phyloP scores from a whole-genome alignment of 495 filamentous ascomycete genomes.

The Penicillium simplicissimum region DNA sequence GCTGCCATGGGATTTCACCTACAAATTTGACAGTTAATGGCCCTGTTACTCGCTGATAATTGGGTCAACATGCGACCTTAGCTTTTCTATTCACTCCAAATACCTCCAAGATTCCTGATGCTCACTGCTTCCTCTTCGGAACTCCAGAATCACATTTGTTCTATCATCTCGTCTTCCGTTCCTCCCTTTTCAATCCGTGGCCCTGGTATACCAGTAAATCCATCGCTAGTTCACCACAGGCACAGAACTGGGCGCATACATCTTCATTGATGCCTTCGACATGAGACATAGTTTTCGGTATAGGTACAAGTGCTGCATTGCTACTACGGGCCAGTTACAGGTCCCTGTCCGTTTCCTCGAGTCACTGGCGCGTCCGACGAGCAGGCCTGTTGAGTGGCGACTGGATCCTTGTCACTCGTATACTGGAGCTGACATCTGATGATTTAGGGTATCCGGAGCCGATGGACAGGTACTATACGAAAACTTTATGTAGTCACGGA shows the following conservation, averaged over 20 bases:
- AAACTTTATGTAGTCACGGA: not conserved
- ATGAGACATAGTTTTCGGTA: not conserved
- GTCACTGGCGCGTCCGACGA: not conserved
- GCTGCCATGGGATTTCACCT: too few relatives aligned
- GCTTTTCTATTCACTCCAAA: too few relatives aligned
- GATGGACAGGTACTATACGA: not conserved
- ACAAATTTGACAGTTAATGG: too few relatives aligned
- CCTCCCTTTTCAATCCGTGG: too few relatives aligned
- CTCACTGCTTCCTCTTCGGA: too few relatives aligned
- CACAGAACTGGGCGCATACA: not conserved
- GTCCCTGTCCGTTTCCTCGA: not conserved
- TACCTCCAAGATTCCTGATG: too few relatives aligned
- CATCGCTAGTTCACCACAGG: too few relatives aligned
- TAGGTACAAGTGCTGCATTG: not conserved
- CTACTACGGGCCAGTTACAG: not conserved
- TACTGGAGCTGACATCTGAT: not conserved
- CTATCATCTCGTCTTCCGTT: too few relatives aligned
- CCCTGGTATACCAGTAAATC: too few relatives aligned
- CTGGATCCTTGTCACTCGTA: not conserved
- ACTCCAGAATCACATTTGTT: too few relatives aligned
- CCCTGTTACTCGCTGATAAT: too few relatives aligned
- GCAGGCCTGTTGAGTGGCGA: constrained; percentile 3
- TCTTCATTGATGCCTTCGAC: not conserved
- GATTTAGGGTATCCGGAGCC: not conserved
- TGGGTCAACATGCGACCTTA: too few relatives aligned